These are phyloP conservation scores for Poronia punctata DNA, from an alignment of 495 filamentous ascomycete genomes.

Conservation along the genomic window DNA sequence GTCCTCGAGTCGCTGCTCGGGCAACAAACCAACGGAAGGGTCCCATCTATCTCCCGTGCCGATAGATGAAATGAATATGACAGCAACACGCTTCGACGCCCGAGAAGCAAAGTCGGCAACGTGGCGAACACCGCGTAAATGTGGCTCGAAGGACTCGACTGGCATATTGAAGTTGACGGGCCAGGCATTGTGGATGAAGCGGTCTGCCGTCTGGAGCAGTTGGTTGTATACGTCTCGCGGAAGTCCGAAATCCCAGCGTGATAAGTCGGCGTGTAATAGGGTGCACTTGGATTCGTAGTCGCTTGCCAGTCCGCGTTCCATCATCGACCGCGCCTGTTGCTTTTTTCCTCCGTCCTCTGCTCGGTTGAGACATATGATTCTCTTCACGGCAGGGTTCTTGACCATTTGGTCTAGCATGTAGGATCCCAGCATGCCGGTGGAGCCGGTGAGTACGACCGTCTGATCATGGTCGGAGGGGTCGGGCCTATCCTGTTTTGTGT, in stretches of 20 bases:
- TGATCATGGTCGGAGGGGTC: conserved; percentile 29
- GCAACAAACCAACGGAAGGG: conserved; percentile 26
- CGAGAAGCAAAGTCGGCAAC: conserved; percentile 45
- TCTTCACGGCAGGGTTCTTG: conserved; percentile 30
- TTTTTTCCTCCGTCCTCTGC: conserved; percentile 27
- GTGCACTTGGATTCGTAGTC: conserved; percentile 35
- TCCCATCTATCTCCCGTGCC: conserved; percentile 34
- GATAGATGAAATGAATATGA: conserved; percentile 52
- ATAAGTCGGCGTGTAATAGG: conserved; percentile 46
- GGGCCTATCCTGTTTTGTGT: conserved; percentile 19
- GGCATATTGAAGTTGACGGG: conserved; percentile 56
- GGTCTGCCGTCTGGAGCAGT: conserved; percentile 33
- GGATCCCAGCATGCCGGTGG: conserved; percentile 52
- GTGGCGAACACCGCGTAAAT: conserved; percentile 46
- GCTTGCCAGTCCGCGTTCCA: conserved; percentile 27
- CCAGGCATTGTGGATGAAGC: conserved; percentile 59
- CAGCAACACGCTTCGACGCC: conserved; percentile 36
- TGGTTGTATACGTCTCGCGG: conserved; percentile 25
- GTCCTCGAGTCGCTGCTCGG: conserved; percentile 40
- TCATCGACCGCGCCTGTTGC: conserved; percentile 24
- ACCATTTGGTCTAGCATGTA: conserved; percentile 46
- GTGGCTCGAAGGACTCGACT: conserved; percentile 47
- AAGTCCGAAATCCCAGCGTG: conserved; percentile 39
- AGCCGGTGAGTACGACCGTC: conserved; percentile 51
- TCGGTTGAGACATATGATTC: conserved; percentile 53